These are phyloP conservation scores for Limnomonas spitsbergensis DNA, from an alignment of 139 green algal species.

Conservation along the genomic window DNA sequence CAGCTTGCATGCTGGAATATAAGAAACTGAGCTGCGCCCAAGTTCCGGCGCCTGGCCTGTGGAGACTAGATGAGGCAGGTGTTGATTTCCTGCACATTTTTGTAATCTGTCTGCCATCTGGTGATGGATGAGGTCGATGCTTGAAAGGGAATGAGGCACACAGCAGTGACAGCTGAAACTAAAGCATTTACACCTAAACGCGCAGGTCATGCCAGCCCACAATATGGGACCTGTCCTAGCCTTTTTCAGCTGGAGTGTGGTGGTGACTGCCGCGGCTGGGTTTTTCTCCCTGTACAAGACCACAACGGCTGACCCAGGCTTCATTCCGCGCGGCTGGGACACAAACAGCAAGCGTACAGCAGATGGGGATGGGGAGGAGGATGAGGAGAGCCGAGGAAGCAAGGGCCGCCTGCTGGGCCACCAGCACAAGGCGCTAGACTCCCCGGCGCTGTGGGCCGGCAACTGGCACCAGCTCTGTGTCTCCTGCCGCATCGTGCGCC, in stretches of 20 bases:
- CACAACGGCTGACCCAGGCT: conserved; percentile 77
- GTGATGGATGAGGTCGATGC: no score
- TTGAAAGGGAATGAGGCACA: no score
- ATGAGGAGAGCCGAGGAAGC: neutral
- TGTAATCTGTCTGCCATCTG: no score
- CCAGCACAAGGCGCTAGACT: conserved; percentile 60
- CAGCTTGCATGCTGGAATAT: no score
- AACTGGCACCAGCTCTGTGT: conserved; percentile 89
- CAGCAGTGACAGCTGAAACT: no score
- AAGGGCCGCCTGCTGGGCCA: neutral
- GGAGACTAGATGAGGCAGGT: no score
- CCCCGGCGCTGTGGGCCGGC: conserved; percentile 77
- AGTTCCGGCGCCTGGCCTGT: no score
- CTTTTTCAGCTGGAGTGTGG: conserved; percentile 11
- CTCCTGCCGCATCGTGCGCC: conserved; percentile 87
- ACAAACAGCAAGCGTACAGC: conserved; percentile 20
- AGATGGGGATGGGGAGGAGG: neutral
- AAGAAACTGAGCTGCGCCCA: no score
- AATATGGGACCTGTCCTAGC: neutral
- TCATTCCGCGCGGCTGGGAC: conserved; percentile 57
- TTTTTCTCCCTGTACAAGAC: conserved; percentile 73
- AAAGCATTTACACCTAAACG: no score
- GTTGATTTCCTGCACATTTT: no score
- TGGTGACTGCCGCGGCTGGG: neutral
- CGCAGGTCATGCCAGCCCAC: conserved; percentile 5